Evolutionary conservation across 495 filamentous ascomycete species (phyloP), one percentile per base, ranked within the genome.

Genomic region (Penicillium cinerascens): DNA sequence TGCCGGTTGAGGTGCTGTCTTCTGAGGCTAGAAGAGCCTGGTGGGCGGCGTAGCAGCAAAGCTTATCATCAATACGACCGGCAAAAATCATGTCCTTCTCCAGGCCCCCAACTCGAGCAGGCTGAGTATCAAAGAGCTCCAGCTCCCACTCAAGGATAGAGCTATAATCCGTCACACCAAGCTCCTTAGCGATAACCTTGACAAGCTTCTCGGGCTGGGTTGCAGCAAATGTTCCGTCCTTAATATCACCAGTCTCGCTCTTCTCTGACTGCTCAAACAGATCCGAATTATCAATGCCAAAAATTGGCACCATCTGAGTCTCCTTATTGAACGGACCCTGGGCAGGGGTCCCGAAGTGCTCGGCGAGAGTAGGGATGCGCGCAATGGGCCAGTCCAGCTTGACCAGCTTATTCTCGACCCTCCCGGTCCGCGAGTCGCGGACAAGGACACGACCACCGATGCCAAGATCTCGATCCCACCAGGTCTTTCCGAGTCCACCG

Each of bases 41-140:
- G 48, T 96, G 84, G 15, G 93, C 93, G 13, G 91, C 82, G 80
- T 86, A 98, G 44, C 87, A 92, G 78, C 93, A 97, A 47, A 98
- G 84, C 71, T 96, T 97, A 68, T 98, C 93, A 67, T 98, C 93
- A 59, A 98, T 91, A 41, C 93, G 87, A 49, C 91, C 89, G 41
- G 88, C 93, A 56, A 92, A 97, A 67, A 98, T 92, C 72, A 98
- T 83, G 57, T 97, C 93, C 65, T 90, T 91, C 59, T 93, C 89
- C 37, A 98, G 62, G 11, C 93, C 93, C 54, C 91, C 89, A 20
- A 91, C 74, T 25, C 83, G 81, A 15, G 89, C 92, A 7, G 91
- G 90, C 64, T 96, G 91, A 7, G 80, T 85, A 69, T 98, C 93
- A 64, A 85, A 98, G 27, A 98, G 85, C 68, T 98, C 93, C n/a